Base-by-base conservation (phyloP, 139 green algal species). In the Chlorella sp. region DNA sequence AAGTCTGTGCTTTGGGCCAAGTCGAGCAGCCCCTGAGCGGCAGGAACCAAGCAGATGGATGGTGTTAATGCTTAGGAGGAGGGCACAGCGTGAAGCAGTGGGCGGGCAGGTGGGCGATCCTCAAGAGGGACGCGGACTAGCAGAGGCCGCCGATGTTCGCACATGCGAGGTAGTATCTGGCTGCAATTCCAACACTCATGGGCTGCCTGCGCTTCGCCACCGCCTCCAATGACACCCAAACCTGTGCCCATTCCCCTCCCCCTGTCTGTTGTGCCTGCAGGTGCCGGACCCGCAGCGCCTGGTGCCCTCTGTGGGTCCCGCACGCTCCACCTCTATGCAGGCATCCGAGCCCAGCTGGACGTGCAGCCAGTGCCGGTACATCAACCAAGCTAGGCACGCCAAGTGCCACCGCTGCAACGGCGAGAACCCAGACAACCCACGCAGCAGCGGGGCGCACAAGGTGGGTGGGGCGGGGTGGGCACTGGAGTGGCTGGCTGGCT, bases 281-380 rank as follows among this genome's bases (percentile, higher is more conserved):
- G 87, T 91, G 66, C 88, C 88, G 0, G 68, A 91, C 48, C 81
- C 81, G 0, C 57, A 76, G 36, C 81, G 88, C 5, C 81, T 91
- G 30, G 81, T 88, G 48, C 88, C 88, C 5, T 48, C 78, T 7
- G 75, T 81, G 40, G 69, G 69, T 2, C 85, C 40, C 2, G 64
- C 24, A 14, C 64, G 64, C 21, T 28, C 21, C 21, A 5, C 64
- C 21, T 71, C 64, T 2, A 36, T 66, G n/a, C 64, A 40, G 1
- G 3, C 77, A 1, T 15, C 36, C 2, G 88, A 91, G n/a, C 15
- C 81, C 28, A 84, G 36, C 40, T 91, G 88, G 88, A 39, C 34
- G 9, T 91, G 88, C 81, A 12, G 32, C n/a, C 24, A 83, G 28
- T 91, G 88, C 81, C 66, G 68, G 30, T 69, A 84, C 68, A 48